phyloP scores from a whole-genome alignment of 345 rosid genomes.

The Gossypium ekmanianum region DNA sequence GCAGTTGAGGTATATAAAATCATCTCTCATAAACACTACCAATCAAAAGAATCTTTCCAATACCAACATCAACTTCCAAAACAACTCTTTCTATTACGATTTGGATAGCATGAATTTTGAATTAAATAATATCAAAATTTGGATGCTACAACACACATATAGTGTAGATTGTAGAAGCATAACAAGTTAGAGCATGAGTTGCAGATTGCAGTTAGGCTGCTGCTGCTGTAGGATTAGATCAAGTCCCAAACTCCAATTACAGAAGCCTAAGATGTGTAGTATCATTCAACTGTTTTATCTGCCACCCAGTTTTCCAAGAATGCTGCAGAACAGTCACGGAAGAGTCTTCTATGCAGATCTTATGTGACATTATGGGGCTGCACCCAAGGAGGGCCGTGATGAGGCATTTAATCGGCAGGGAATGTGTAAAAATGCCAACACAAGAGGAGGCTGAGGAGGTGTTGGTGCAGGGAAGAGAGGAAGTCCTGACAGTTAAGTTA shows the following conservation, averaged over 20 bases:
- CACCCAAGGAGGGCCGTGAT: conserved; percentile 77
- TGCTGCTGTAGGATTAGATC: neutral
- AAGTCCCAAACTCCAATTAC: conserved; percentile 27
- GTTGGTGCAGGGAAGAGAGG: conserved; percentile 37
- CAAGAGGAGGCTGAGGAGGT: conserved; percentile 38
- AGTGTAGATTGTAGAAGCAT: too few relatives aligned
- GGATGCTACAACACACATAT: conserved; percentile 35
- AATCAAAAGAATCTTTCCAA: too few relatives aligned
- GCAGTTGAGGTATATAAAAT: too few relatives aligned
- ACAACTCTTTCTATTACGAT: neutral
- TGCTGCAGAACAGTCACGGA: conserved; percentile 81
- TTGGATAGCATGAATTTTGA: conserved; percentile 20
- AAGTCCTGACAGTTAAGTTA: conserved; percentile 41
- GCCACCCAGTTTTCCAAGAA: conserved; percentile 87
- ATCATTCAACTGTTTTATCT: conserved; percentile 79
- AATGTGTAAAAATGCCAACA: conserved; percentile 74
- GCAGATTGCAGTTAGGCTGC: neutral
- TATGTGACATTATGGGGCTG: conserved; percentile 66
- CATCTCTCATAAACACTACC: too few relatives aligned
- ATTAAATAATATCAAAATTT: conserved; percentile 25
- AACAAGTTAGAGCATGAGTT: too few relatives aligned
- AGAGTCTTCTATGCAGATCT: conserved; percentile 81
- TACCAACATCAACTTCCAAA: conserved; percentile 6
- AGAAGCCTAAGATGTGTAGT: conserved; percentile 83
- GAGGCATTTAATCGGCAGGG: conserved; percentile 75